Conservation (phyloP, 2,329 filamentous ascomycete genomes). For the Fusarium acutatum region DNA sequence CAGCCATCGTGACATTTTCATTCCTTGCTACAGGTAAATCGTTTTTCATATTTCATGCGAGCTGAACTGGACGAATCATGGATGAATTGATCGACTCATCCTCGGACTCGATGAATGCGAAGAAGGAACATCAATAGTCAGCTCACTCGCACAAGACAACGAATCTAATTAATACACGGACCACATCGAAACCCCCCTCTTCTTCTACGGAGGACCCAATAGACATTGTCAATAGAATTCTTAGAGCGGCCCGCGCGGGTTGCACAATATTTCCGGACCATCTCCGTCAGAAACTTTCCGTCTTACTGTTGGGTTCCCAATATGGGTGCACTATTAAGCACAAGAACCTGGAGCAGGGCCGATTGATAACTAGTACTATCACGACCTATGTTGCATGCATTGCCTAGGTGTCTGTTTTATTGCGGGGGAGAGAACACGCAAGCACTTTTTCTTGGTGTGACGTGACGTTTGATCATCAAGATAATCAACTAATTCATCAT, state of each 20-base stretch:
- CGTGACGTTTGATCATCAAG: conserved; percentile 25
- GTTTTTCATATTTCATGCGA: neutral
- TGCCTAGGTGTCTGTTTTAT: neutral
- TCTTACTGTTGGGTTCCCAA: conserved; percentile 20
- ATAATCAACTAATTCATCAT: conserved; percentile 17
- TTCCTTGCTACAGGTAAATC: neutral
- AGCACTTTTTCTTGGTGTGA: neutral
- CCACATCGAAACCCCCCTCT: neutral
- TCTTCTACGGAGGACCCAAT: neutral
- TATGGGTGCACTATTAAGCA: conserved; percentile 14
- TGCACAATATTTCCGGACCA: conserved; percentile 20
- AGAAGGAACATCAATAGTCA: neutral
- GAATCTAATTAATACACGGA: neutral
- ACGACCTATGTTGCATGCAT: neutral
- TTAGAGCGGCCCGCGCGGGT: neutral
- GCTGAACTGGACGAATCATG: neutral
- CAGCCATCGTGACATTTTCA: neutral
- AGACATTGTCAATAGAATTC: neutral
- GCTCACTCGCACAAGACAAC: neutral
- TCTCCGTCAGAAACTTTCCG: conserved; percentile 28
- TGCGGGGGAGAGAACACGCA: conserved; percentile 7
- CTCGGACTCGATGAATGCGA: neutral
- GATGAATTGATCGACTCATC: neutral
- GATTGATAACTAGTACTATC: conserved; percentile 15
- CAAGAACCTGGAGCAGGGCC: conserved; percentile 25